These are phyloP conservation scores for Globisporangium barbulae DNA, from an alignment of 352 stramenopile genomes.

Conservation along the genomic window DNA sequence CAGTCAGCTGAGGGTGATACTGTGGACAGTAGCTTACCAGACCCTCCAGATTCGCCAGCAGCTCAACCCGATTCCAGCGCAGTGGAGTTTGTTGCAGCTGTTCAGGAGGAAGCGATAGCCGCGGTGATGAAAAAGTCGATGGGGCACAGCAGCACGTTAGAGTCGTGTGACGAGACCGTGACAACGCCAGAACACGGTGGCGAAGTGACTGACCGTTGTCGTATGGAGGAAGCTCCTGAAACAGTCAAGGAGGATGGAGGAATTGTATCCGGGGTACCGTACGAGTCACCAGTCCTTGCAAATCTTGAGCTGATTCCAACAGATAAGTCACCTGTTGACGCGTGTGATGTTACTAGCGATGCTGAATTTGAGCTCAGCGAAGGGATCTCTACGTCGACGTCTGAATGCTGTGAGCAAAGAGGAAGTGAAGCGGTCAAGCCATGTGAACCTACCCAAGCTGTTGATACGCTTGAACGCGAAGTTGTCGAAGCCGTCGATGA, in stretches of 20 bases:
- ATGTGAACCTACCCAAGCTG: background rate
- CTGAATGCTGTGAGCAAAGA: background rate
- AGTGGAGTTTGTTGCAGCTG: slow-evolving; percentile 2
- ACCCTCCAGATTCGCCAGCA: background rate
- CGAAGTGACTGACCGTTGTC: background rate
- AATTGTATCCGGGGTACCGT: background rate
- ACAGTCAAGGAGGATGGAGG: background rate
- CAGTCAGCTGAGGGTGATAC: too few relatives aligned
- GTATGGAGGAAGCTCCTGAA: background rate
- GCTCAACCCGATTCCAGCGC: background rate
- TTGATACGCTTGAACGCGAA: background rate
- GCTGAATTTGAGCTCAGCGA: background rate
- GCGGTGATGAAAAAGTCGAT: background rate
- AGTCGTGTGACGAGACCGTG: background rate
- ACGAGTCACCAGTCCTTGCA: background rate
- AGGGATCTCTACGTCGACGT: background rate
- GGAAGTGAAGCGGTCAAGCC: background rate
- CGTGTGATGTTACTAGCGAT: background rate
- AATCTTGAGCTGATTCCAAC: background rate
- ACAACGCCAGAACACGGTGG: background rate
- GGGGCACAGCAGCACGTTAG: background rate
- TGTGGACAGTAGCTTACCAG: background rate
- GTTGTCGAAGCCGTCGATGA: background rate
- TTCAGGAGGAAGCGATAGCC: slow-evolving; percentile 6
- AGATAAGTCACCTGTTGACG: background rate